Evolutionary conservation across 208 protist genomes (phyloP), one percentile per base, ranked within the genome.

Genomic region (Leishmania major): DNA sequence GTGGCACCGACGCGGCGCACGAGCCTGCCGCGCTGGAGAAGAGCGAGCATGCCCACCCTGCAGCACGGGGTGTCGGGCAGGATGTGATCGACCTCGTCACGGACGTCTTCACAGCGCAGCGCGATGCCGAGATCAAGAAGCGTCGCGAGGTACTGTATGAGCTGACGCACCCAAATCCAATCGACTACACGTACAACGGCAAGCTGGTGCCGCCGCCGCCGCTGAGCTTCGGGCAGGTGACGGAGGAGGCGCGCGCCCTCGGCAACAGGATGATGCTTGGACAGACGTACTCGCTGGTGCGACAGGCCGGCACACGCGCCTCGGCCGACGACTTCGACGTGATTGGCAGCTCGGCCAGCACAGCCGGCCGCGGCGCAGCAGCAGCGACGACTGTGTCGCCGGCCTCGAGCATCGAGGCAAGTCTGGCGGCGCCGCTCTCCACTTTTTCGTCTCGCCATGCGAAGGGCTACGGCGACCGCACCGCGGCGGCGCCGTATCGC

Each of bases 41-140:
- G 7, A 66, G 75, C 31, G 85, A 37, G 17, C 60, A 67, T 76
- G 64, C 80, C 5, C 91, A 94, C 83, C 90, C 90, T 8, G 87
- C 91, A 51, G 84, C 91, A 2, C 90, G 90, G 49, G 92, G 93
- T 11, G 87, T 96, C 1, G 89, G 91, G 11, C 80, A 90, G 64
- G 93, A 98, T 74, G 92, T 96, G 37, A 91, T 97, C 77, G 87
- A 96, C 74, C 84, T 98, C 45, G 95, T 98, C 19, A 98, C 95
- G 45, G 95, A 98, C 77, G 93, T 84, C 31, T 96, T 96, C 79
- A 84, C 84, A 37, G 83, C 88, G 79, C 84, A 93, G 82, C 91
- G 95, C 8, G 90, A 98, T 71, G 76, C 75, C 25, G 85, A 89
- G 59, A 81, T 96, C 31, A 67, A 64, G 49, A 75, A 88, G 78